Evolutionary conservation across 2,329 filamentous ascomycete species (phyloP).

Genomic region (Fusarium domesticum): DNA sequence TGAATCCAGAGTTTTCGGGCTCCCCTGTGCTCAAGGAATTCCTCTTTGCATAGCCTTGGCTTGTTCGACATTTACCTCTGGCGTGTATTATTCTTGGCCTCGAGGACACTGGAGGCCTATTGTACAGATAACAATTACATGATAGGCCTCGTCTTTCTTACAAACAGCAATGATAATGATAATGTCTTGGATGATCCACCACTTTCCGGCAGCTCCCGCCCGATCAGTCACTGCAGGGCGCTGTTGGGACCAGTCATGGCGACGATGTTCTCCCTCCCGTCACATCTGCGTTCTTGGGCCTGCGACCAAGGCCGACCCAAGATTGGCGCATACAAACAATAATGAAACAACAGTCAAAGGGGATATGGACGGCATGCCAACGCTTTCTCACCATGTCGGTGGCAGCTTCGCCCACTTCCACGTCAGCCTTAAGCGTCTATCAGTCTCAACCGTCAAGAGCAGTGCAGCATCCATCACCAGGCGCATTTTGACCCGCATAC

Average conservation of each 20-base stretch:
- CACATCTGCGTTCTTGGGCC: background rate
- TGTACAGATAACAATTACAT: slow-evolving; percentile 23
- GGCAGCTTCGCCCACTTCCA: slow-evolving; percentile 1
- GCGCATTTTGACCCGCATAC: background rate
- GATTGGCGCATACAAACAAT: slow-evolving; percentile 2
- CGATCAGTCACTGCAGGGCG: background rate
- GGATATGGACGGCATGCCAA: background rate
- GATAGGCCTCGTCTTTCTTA: slow-evolving; percentile 13
- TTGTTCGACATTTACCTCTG: slow-evolving; percentile 11
- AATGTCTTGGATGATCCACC: slow-evolving; percentile 26
- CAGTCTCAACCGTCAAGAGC: slow-evolving; percentile 2
- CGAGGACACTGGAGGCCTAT: slow-evolving; percentile 12
- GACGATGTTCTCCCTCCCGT: background rate
- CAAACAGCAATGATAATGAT: slow-evolving; percentile 26
- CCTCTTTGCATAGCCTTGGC: slow-evolving; percentile 59
- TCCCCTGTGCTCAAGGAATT: slow-evolving; percentile 92
- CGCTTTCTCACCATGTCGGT: slow-evolving; percentile 10
- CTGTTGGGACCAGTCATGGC: background rate
- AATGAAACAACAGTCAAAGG: background rate
- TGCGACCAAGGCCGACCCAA: slow-evolving; percentile 4
- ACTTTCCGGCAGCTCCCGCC: background rate
- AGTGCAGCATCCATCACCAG: slow-evolving; percentile 3
- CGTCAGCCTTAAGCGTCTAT: slow-evolving; percentile 8
- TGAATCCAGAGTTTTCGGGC: slow-evolving; percentile 91
- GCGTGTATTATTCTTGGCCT: slow-evolving; percentile 20